These are phyloP conservation scores for Coemansia sp. DNA, from an alignment of 192 early-diverging fungal species.

Conservation along the genomic window DNA sequence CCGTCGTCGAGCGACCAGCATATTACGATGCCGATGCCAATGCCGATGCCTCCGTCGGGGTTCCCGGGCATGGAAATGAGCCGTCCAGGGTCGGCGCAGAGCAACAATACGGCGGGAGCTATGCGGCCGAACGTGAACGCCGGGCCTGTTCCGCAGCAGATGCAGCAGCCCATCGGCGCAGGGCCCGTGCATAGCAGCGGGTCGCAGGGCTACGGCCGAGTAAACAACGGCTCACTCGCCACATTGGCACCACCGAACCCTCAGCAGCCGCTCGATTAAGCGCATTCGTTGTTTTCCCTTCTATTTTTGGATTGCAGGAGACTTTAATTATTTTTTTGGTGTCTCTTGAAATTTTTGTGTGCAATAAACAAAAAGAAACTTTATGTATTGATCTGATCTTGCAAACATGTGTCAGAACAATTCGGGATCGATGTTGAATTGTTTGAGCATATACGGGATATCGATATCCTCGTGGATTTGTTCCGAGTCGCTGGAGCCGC, in stretches of 20 bases:
- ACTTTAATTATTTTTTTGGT: no score
- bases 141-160: conserved; percentile 21
- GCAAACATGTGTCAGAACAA: conserved; percentile 25
- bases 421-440: conserved; percentile 32
- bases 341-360: no score
- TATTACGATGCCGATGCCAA: conserved; percentile 35
- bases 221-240: conserved; percentile 20
- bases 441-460: conserved; percentile 34
- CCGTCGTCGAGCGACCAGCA: background rate
- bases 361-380: no score
- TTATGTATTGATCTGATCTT: background rate
- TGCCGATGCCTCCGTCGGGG: conserved; percentile 42
- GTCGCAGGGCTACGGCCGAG: conserved; percentile 16
- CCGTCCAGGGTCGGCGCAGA: conserved; percentile 28
- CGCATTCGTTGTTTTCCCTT: background rate
- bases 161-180: conserved; percentile 9
- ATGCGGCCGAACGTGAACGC: conserved; percentile 9
- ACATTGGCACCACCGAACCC: conserved; percentile 39
- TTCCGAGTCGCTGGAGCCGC: no score
- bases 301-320: no score
- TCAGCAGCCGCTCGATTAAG: conserved; percentile 35
- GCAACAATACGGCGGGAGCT: conserved; percentile 13
- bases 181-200: conserved; percentile 10
- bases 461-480: conserved; percentile 20
- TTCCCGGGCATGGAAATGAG: conserved; percentile 43